Evolutionary conservation across 2,329 filamentous ascomycete genomes (phyloP), one percentile per base, ranked within the genome.

Genomic region (Dendryphion nanum): DNA sequence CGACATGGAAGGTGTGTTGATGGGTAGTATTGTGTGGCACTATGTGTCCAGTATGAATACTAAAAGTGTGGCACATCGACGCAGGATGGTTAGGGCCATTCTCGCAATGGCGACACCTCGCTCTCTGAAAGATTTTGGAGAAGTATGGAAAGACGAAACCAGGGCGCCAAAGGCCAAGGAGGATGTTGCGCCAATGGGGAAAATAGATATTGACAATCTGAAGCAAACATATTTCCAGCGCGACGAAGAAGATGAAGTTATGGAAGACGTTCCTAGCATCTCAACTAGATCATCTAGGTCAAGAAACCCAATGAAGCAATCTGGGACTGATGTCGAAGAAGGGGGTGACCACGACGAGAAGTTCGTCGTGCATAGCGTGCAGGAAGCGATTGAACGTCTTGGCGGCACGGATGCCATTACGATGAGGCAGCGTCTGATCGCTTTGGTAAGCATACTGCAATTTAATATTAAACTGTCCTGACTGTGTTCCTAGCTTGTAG

Each of bases 141-240:
- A 87, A 53, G 68, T 90, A 4, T 91, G 86, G 67, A 71, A 75
- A 16, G 78, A 79, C 36, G 86, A 90, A 63, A 78, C 77, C 2
- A 74, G 67, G 42, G 69, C 68, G 46, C 70, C 52, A 31, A 67
- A 66, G 36, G 55, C 63, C 42, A 79, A 79, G 50, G 67, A 77
- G 15, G 79, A 78, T 47, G 63, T 72, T 7, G 51, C 33, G 21
- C 65, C 66, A 3, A 48, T 64, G 16, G 63, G 63, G 18, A 66
- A 58, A 37, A 34, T 82, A 6, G 77, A 84, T 40, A 59, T 83
- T 5, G 77, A 82, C 12, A 78, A 81, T 18, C 73, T 77, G 29
- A 70, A 79, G 37, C 81, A 77, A 38, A 79, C 76, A 10, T 77
- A 82, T 45, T 83, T 83, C 50, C 69, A 82, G 17, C 51, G 46